These are phyloP conservation scores for Trametes pubescens DNA, from an alignment of 1,284 basidiomycete genomes.

Conservation along the genomic window DNA sequence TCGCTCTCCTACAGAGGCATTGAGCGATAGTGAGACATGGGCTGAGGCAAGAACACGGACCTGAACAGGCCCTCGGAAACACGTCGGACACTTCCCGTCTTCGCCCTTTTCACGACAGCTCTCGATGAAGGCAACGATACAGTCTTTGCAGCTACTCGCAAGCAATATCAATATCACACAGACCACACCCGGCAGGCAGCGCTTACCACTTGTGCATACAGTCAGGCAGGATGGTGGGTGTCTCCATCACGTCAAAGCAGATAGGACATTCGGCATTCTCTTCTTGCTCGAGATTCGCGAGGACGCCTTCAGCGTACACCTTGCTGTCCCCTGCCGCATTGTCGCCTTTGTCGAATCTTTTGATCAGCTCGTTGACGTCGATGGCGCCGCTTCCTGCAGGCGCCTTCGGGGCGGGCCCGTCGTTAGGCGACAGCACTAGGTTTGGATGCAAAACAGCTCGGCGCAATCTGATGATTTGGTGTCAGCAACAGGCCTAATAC, in stretches of 20 bases:
- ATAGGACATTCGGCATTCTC: conserved; percentile 77
- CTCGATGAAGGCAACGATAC: conserved; percentile 75
- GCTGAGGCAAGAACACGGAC: conserved; percentile 41
- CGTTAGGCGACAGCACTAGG: conserved; percentile 62
- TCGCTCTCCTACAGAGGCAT: conserved; percentile 57
- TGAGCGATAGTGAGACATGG: not conserved
- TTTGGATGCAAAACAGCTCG: conserved; percentile 88
- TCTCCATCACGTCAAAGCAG: conserved; percentile 81
- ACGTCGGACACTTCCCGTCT: conserved; percentile 76
- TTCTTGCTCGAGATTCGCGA: conserved; percentile 65
- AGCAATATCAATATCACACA: not conserved
- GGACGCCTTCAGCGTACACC: conserved; percentile 70
- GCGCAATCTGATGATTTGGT: conserved; percentile 62
- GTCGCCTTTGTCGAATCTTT: conserved; percentile 61
- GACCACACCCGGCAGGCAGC: not conserved
- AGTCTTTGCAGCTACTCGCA: conserved; percentile 78
- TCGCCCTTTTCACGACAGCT: conserved; percentile 72
- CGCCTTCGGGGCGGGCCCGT: conserved; percentile 20
- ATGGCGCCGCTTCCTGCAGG: conserved; percentile 52
- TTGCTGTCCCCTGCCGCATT: conserved; percentile 44
- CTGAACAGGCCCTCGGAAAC: conserved; percentile 70
- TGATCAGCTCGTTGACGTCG: conserved; percentile 72
- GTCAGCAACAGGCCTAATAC: conserved; percentile 12
- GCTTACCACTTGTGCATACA: conserved; percentile 82
- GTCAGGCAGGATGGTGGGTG: conserved; percentile 73